These are phyloP conservation scores for Chlamydomonas sp. DNA, from an alignment of 139 green algal species.

Conservation along the genomic window DNA sequence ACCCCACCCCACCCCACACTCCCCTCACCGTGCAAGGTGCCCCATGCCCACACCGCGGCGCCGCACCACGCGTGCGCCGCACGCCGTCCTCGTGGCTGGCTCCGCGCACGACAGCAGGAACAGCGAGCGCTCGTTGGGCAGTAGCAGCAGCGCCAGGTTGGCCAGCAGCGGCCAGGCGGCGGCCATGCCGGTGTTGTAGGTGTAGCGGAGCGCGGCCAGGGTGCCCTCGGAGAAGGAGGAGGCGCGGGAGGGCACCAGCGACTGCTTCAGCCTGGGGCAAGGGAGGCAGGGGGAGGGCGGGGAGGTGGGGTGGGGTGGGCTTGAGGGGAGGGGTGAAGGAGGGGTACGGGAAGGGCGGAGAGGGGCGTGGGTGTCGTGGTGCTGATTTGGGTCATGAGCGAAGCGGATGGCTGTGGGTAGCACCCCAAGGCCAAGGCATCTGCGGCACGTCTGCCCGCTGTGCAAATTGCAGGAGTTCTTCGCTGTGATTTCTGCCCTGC, in stretches of 20 bases:
- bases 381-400: too few species aligned
- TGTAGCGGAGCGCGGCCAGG: background rate
- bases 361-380: too few species aligned
- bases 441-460: too few species aligned
- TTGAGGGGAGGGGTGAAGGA: too few species aligned
- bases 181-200: constrained; percentile 27
- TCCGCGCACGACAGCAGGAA: background rate
- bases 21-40: constrained; percentile 2
- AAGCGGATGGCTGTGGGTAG: too few species aligned
- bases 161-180: constrained; percentile 15
- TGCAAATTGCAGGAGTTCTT: too few species aligned
- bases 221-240: background rate
- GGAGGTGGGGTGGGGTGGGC: too few species aligned
- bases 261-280: background rate
- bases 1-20: too few species aligned
- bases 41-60: constrained; percentile 20
- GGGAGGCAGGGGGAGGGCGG: too few species aligned
- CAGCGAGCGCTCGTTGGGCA: constrained; percentile 12
- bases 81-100: constrained; percentile 31
- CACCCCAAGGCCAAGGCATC: too few species aligned
- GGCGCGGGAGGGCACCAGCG: background rate
- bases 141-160: constrained; percentile 14
- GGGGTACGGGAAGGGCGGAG: too few species aligned
- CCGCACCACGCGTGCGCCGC: constrained; percentile 14
- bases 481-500: too few species aligned